Base-by-base conservation (phyloP, 2,329 filamentous ascomycete genomes). In the Bipolaris oryzae region DNA sequence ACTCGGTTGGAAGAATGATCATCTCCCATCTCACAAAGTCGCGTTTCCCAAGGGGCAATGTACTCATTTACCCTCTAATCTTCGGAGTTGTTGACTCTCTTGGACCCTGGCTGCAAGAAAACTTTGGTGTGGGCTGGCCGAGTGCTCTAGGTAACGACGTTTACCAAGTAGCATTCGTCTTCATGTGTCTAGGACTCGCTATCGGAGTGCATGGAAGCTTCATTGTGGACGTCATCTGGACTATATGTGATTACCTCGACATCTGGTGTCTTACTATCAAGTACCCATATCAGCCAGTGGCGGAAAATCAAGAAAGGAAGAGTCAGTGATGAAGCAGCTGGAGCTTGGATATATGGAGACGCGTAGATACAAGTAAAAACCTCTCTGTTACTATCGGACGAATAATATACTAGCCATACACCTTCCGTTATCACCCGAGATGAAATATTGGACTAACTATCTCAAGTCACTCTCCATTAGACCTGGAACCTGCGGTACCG, bases 231-330 rank as follows among this genome's bases (percentile, higher is more conserved):
- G 93, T 98, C 54, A 97, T 99, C 65, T 92, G 95, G 57, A 96
- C 92, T 28, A 98, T 99, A 68, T 99, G 95, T 79, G 95, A 99
- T 76, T 96, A 96, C 75, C 83, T 98, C 59, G 95, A 99, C 74
- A 99, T 99, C 66, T 98, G 92, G 92, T 99, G 95, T 74, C 81
- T 99, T 74, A 96, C 91, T 1, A 99, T 99, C 80, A 99, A 99
- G 84, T 88, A 98, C 69, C 86, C 86, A 0, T 82, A 82, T 58
- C 73, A 80, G 34, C 80, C 81, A 53, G 75, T 71, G 42, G 67
- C 75, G 54, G 72, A 69, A 37, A 64, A 68, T 3, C 44, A 57
- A 21, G 64, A 69, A 50, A 67, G 67, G 62, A 73, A 73, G 59
- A 70, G 39, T 7, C 60, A 68, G 48, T 72, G 42, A 54, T 35